These are phyloP conservation scores for Helotiales sp. DNA, from an alignment of 2,329 filamentous ascomycete species.

Conservation along the genomic window DNA sequence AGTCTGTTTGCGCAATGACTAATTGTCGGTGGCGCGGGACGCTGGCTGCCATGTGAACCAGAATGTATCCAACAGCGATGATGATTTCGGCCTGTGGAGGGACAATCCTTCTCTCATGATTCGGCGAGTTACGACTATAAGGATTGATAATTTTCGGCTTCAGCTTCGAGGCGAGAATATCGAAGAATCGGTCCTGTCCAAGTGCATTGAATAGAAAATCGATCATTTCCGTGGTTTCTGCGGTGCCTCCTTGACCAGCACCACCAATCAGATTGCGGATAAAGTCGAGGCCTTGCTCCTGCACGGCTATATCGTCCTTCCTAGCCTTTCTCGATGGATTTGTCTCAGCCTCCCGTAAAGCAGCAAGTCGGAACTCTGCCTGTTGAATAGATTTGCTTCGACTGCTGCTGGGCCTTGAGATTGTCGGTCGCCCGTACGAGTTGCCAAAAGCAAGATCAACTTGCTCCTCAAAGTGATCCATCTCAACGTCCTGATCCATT, in stretches of 20 bases:
- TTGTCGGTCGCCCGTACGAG: slow-evolving; percentile 20
- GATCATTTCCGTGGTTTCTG: slow-evolving; percentile 70
- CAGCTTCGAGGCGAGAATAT: slow-evolving; percentile 78
- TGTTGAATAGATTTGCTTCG: slow-evolving; percentile 43
- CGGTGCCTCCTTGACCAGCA: slow-evolving; percentile 49
- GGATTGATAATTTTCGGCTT: slow-evolving; percentile 58
- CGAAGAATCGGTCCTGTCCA: slow-evolving; percentile 76
- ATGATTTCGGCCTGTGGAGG: slow-evolving; percentile 70
- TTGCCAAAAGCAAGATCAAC: slow-evolving; percentile 25
- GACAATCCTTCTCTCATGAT: slow-evolving; percentile 50
- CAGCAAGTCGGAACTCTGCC: slow-evolving; percentile 50
- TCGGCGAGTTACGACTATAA: slow-evolving; percentile 46
- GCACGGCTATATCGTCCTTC: slow-evolving; percentile 79
- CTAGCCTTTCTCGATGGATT: slow-evolving; percentile 67
- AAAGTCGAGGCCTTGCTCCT: slow-evolving; percentile 88
- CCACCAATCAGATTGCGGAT: slow-evolving; percentile 83
- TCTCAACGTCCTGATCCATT: slow-evolving; percentile 60
- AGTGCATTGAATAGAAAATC: slow-evolving; percentile 78
- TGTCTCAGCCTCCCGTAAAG: slow-evolving; percentile 64
- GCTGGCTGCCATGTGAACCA: slow-evolving; percentile 87
- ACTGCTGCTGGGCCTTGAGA: slow-evolving; percentile 29
- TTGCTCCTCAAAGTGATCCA: slow-evolving; percentile 49
- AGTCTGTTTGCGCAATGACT: slow-evolving; percentile 72
- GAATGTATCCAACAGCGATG: slow-evolving; percentile 73
- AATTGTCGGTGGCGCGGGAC: slow-evolving; percentile 75